phyloP scores from a whole-genome alignment of 805 yeast genomes.

The Ogataea salicorniae region DNA sequence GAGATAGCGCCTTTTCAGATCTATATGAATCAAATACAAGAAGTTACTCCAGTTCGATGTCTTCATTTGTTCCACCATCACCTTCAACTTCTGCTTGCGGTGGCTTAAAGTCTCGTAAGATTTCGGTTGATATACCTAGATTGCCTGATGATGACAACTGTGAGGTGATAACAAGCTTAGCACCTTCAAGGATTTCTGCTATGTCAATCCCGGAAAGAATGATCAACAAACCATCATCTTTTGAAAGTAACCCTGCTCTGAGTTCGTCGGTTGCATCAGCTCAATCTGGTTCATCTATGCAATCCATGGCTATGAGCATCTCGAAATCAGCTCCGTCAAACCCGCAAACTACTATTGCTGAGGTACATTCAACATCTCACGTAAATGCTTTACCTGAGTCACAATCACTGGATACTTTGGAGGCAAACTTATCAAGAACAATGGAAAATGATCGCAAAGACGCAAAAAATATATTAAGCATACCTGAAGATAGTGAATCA shows the following conservation, averaged over 20 bases:
- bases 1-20: background rate
- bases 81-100: background rate
- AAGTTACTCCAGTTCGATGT: background rate
- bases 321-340: conserved; percentile 42
- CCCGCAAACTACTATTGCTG: conserved; percentile 47
- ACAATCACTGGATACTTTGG: conserved; percentile 9
- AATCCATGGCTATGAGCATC: conserved; percentile 20
- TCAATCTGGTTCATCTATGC: conserved; percentile 13
- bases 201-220: conserved; percentile 16
- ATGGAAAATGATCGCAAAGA: conserved; percentile 6
- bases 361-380: conserved; percentile 36
- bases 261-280: conserved; percentile 21
- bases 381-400: conserved; percentile 7
- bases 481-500: conserved; percentile 4
- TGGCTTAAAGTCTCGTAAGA: conserved; percentile 6
- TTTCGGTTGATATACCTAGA: conserved; percentile 21
- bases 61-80: background rate
- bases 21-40: background rate
- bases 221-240: background rate
- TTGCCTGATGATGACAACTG: conserved; percentile 23
- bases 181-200: conserved; percentile 13
- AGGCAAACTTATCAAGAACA: conserved; percentile 7
- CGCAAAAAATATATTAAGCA: background rate
- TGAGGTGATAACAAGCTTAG: conserved; percentile 18
- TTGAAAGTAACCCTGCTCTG: conserved; percentile 5